Conservation (phyloP, 805 yeast species). For the Citeromyces nyonsensis region DNA sequence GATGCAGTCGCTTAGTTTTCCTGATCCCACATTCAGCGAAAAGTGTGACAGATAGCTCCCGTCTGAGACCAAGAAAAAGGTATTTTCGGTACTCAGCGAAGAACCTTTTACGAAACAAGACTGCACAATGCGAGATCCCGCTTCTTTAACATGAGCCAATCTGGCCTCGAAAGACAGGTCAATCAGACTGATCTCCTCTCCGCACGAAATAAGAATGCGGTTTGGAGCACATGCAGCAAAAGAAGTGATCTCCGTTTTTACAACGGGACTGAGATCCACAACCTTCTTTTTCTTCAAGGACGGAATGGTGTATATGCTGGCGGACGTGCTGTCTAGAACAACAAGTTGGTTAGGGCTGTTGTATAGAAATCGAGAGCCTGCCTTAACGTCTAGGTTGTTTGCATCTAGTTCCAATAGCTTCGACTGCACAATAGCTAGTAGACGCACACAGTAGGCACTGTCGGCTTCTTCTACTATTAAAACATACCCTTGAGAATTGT, state of each 20-base stretch:
- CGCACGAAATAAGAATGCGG: constrained; percentile 26
- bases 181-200: constrained; percentile 22
- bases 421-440: not conserved
- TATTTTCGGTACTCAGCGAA: constrained; percentile 20
- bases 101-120: constrained; percentile 24
- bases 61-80: constrained; percentile 25
- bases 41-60: constrained; percentile 25
- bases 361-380: not conserved
- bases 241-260: constrained; percentile 1
- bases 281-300: constrained; percentile 4
- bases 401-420: not conserved
- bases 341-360: not conserved
- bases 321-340: constrained; percentile 2
- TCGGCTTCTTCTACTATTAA: constrained; percentile 1
- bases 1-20: constrained; percentile 37
- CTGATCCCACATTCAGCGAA: constrained; percentile 47
- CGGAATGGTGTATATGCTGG: constrained; percentile 4
- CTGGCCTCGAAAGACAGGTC: constrained; percentile 27
- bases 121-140: constrained; percentile 7
- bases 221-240: constrained; percentile 12
- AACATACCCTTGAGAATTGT: constrained; percentile 4
- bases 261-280: constrained; percentile 1
- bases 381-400: not conserved
- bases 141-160: constrained; percentile 12
- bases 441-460: not conserved